Conservation (phyloP, 176 grass and related monocot genomes). For the Dactylis glomerata region DNA sequence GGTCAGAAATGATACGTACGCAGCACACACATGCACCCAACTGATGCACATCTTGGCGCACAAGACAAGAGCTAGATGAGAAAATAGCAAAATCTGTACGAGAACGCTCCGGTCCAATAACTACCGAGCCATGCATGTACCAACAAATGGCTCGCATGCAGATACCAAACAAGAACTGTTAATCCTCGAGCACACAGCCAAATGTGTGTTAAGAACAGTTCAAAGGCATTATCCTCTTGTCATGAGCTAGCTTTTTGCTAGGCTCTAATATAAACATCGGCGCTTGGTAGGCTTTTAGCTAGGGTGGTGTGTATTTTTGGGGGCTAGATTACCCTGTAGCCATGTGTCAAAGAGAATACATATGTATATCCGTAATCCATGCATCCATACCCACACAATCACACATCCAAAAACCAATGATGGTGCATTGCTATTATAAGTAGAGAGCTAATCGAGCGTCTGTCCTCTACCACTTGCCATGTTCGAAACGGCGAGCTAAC, state of each 20-base stretch:
- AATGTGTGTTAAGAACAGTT: neutral
- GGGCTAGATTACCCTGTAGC: neutral
- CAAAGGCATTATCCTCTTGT: constrained; percentile 14
- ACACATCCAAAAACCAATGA: neutral
- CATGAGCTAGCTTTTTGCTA: neutral
- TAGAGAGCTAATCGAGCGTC: neutral
- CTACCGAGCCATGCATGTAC: constrained; percentile 22
- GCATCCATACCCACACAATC: neutral
- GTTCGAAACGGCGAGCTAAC: constrained; percentile 19
- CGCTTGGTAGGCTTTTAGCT: neutral
- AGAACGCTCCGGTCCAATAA: constrained; percentile 28
- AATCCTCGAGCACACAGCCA: constrained; percentile 14
- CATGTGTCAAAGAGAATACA: constrained; percentile 32
- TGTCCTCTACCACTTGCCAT: constrained; percentile 32
- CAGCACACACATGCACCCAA: neutral
- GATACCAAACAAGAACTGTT: neutral
- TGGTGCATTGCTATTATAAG: neutral
- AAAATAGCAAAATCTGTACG: neutral
- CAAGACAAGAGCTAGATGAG: neutral
- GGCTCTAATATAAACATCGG: neutral
- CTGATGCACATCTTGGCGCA: neutral
- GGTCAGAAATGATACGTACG: neutral
- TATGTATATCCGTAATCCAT: neutral
- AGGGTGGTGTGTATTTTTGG: neutral
- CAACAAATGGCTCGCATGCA: constrained; percentile 21